phyloP scores from a whole-genome alignment of 768 basidiomycete genomes.

The Favolaschia claudopus region DNA sequence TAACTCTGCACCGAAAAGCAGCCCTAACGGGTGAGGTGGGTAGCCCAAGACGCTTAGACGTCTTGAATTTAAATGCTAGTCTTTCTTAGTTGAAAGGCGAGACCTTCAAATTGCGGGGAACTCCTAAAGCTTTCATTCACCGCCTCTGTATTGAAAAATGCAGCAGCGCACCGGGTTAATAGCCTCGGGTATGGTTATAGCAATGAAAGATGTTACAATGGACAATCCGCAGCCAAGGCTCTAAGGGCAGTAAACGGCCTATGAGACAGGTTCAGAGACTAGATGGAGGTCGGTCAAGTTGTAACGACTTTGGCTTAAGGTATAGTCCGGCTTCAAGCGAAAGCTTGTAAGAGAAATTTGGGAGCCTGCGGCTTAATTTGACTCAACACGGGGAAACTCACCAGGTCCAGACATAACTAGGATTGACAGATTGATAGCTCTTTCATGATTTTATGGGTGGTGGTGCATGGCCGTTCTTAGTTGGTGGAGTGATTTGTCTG shows the following conservation, averaged over 20 bases:
- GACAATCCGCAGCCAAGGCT: too few species aligned
- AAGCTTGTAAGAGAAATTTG: slow-evolving; percentile 35
- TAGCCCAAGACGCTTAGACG: too few species aligned
- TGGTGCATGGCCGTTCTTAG: slow-evolving; percentile 92
- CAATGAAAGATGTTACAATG: too few species aligned
- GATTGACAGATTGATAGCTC: slow-evolving; percentile 86
- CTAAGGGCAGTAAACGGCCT: slow-evolving; percentile 56
- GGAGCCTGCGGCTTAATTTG: slow-evolving; percentile 88
- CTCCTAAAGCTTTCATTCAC: too few species aligned
- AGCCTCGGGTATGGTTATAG: too few species aligned
- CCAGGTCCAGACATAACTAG: slow-evolving; percentile 81
- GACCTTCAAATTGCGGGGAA: too few species aligned
- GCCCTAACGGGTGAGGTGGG: not conserved
- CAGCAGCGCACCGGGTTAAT: too few species aligned
- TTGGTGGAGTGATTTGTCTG: slow-evolving; percentile 95
- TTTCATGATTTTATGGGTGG: slow-evolving; percentile 87
- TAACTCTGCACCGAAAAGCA: slow-evolving; percentile 11
- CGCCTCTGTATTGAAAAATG: too few species aligned
- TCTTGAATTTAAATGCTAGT: not conserved
- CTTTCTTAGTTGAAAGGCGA: too few species aligned
- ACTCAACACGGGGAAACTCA: slow-evolving; percentile 85
- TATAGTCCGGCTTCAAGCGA: slow-evolving; percentile 29
- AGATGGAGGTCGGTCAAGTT: not conserved
- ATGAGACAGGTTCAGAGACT: not conserved
- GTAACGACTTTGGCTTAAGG: slow-evolving; percentile 36